A percentile compares a stretch with the other conserved stretches of the same genome.
Evolutionary conservation across 768 basidiomycete genomes (phyloP).

Genomic region (Leccinum uliginosum): DNA sequence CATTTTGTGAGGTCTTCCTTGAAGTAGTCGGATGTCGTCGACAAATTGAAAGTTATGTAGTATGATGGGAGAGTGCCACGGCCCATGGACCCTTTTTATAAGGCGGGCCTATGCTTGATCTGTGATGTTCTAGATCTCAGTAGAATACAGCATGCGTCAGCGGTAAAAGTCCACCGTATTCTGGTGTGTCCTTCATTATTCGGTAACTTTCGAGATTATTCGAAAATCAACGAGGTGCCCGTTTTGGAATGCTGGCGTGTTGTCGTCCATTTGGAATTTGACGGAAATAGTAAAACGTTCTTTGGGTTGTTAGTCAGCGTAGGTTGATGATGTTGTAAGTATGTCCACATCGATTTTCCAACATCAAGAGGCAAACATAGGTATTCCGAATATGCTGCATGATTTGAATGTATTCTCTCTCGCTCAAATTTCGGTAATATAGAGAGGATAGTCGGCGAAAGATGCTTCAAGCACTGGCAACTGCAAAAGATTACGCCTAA

Average conservation of each 20-base stretch:
- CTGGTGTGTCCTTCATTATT: neutral
- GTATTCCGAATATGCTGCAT: too few species aligned
- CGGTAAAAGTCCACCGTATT: neutral
- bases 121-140: slow-evolving; percentile 1
- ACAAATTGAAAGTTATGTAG: neutral
- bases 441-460: too few species aligned
- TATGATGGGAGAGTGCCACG: neutral
- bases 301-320: neutral
- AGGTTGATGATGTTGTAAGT: too few species aligned
- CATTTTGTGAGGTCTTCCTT: slow-evolving; percentile 1
- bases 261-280: neutral
- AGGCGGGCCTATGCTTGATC: neutral
- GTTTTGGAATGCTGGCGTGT: neutral
- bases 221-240: neutral
- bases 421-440: too few species aligned
- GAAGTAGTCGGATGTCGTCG: neutral
- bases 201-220: slow-evolving; percentile 8
- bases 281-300: neutral
- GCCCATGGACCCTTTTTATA: slow-evolving; percentile 5
- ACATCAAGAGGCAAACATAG: too few species aligned
- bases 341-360: too few species aligned
- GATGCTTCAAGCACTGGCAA: too few species aligned
- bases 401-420: too few species aligned
- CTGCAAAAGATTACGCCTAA: too few species aligned
- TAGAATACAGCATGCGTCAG: neutral